phyloP scores from a whole-genome alignment of 192 early-diverging fungal genomes.

The Piromyces finnis region DNA sequence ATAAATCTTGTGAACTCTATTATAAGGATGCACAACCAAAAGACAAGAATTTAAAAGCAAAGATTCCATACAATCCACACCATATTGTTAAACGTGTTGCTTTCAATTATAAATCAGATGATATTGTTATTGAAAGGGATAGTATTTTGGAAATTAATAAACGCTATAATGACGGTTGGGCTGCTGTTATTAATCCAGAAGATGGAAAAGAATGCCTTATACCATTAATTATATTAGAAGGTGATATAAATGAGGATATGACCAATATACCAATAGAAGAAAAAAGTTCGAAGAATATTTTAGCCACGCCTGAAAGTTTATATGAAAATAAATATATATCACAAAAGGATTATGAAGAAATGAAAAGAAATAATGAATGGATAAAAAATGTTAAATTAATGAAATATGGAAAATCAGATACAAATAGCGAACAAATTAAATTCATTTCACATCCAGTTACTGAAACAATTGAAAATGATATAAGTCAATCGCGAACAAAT shows the following conservation, averaged over 20 bases:
- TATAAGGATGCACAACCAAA: no score
- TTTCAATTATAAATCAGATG: neutral
- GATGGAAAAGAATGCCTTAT: neutral
- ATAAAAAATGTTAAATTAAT: neutral
- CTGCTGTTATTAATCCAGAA: neutral
- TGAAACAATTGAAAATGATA: neutral
- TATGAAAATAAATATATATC: neutral
- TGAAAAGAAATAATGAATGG: neutral
- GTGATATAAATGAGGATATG: neutral
- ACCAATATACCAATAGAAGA: neutral
- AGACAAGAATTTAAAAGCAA: no score
- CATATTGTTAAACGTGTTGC: neutral
- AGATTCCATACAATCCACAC: neutral
- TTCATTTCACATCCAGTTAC: neutral
- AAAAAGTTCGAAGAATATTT: neutral
- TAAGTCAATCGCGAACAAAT: neutral
- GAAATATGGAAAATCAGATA: neutral
- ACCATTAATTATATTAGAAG: neutral
- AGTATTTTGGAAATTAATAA: neutral
- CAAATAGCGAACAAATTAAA: neutral
- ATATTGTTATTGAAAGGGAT: neutral
- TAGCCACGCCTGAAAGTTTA: neutral
- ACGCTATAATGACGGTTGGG: neutral
- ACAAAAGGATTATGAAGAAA: neutral
- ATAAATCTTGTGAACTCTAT: no score